phyloP scores from a whole-genome alignment of 2,329 filamentous ascomycete species.

The Furcasterigmium sp. region DNA sequence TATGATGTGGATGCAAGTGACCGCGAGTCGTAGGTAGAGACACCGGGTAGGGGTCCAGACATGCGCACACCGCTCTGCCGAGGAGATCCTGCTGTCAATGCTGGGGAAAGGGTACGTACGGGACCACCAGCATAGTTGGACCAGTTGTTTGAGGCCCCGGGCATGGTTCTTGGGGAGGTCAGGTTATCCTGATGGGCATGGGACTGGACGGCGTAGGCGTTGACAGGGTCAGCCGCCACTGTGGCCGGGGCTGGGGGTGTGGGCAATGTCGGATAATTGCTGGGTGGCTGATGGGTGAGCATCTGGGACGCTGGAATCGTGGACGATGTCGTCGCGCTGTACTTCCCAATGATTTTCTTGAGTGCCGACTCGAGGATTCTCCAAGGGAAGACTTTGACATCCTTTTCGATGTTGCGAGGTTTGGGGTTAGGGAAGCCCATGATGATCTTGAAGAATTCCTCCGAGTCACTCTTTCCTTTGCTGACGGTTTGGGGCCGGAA shows the following conservation, averaged over 20 bases:
- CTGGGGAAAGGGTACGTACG: constrained; percentile 39
- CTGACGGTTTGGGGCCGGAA: constrained; percentile 91
- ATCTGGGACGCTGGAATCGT: constrained; percentile 31
- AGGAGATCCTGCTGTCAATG: constrained; percentile 30
- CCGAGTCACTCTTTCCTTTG: constrained; percentile 85
- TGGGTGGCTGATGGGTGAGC: constrained; percentile 30
- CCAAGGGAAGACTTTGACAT: constrained; percentile 98
- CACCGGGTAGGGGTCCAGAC: constrained; percentile 26
- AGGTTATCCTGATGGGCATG: constrained; percentile 43
- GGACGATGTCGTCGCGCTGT: constrained; percentile 50
- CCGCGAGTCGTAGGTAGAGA: constrained; percentile 33
- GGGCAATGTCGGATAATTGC: constrained; percentile 37
- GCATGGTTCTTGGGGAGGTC: constrained; percentile 47
- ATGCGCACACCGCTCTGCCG: constrained; percentile 12
- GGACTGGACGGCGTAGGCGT: constrained; percentile 31
- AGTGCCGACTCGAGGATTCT: constrained; percentile 80
- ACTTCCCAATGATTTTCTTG: constrained; percentile 99
- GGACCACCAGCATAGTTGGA: constrained; percentile 33
- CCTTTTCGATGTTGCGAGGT: constrained; percentile 96
- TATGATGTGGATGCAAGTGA: constrained; percentile 26
- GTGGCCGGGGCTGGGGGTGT: constrained; percentile 36
- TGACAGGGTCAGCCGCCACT: constrained; percentile 26
- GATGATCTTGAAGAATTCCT: constrained; percentile 98
- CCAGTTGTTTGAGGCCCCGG: constrained; percentile 44
- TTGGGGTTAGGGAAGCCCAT: constrained; percentile 97